phyloP scores from a whole-genome alignment of 2,329 filamentous ascomycete species.

The Beauveria medogensis region DNA sequence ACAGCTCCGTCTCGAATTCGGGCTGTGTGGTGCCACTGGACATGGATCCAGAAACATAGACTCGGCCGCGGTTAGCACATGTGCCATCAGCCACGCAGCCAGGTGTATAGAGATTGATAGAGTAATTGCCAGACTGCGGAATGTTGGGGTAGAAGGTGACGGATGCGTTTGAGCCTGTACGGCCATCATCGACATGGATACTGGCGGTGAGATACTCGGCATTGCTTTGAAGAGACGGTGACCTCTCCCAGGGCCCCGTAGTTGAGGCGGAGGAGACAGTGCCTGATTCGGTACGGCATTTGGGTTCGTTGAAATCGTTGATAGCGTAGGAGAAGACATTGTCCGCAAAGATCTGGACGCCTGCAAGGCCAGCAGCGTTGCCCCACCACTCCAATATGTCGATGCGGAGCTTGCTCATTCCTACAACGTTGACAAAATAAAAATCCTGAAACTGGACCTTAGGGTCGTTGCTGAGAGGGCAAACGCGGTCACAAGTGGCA shows the following conservation, averaged over 20 bases:
- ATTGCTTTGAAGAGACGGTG: slow-evolving; percentile 58
- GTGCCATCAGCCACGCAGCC: slow-evolving; percentile 76
- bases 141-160: slow-evolving; percentile 81
- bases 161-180: slow-evolving; percentile 44
- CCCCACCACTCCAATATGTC: slow-evolving; percentile 87
- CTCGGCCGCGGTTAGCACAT: slow-evolving; percentile 67
- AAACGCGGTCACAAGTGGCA: slow-evolving; percentile 68
- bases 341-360: slow-evolving; percentile 80
- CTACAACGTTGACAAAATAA: slow-evolving; percentile 76
- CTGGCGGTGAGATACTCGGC: slow-evolving; percentile 70
- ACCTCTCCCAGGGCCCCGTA: slow-evolving; percentile 67
- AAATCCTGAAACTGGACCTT: slow-evolving; percentile 75
- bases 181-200: slow-evolving; percentile 47
- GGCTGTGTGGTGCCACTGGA: slow-evolving; percentile 37
- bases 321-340: slow-evolving; percentile 82
- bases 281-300: slow-evolving; percentile 51
- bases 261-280: slow-evolving; percentile 54
- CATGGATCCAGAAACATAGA: slow-evolving; percentile 73
- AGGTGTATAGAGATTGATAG: slow-evolving; percentile 84
- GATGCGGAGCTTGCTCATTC: slow-evolving; percentile 80
- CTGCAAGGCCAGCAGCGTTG: slow-evolving; percentile 71
- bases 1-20: slow-evolving; percentile 56
- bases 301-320: slow-evolving; percentile 79
- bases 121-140: slow-evolving; percentile 83
- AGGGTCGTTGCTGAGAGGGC: slow-evolving; percentile 69